These are phyloP conservation scores for Mucor indicus DNA, from an alignment of 371 early-diverging fungal species.

Conservation along the genomic window DNA sequence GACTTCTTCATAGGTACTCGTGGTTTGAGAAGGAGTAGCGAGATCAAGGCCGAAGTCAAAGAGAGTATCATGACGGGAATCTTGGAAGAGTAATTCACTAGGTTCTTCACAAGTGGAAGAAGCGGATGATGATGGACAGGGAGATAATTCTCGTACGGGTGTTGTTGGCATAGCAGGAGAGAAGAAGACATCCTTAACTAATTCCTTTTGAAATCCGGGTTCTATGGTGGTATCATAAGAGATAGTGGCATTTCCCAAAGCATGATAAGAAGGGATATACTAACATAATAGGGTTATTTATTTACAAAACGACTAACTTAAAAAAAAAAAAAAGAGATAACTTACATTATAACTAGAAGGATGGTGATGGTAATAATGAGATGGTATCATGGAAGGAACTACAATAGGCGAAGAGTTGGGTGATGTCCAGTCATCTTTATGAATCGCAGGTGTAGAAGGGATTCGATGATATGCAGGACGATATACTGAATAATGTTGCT, in stretches of 20 bases:
- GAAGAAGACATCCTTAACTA: conserved; percentile 49
- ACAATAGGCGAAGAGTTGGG: conserved; percentile 22
- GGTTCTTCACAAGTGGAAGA: conserved; percentile 12
- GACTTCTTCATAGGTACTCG: conserved; percentile 15
- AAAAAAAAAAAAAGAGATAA: background rate
- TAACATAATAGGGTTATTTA: conserved; percentile 10
- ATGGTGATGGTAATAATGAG: background rate
- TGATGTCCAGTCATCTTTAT: conserved; percentile 9
- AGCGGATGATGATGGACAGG: conserved; percentile 7
- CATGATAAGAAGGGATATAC: conserved; percentile 40
- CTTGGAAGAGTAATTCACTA: conserved; percentile 2
- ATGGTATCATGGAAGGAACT: conserved; percentile 24
- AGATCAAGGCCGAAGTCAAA: conserved; percentile 26
- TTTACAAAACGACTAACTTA: conserved; percentile 1
- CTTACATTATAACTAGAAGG: background rate
- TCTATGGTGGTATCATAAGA: conserved; percentile 33
- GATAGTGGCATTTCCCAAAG: conserved; percentile 50
- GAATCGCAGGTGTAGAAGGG: conserved; percentile 14
- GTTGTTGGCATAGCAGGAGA: conserved; percentile 37
- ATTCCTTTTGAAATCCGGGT: conserved; percentile 28
- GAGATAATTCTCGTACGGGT: conserved; percentile 22
- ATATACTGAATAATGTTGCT: conserved; percentile 16
- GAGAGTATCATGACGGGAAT: conserved; percentile 1
- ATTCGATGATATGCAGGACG: conserved; percentile 30
- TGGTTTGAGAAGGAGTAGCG: conserved; percentile 7